Evolutionary conservation across 108 stramenopile species (phyloP).

Genomic region (Fragilariopsis cylindrus): DNA sequence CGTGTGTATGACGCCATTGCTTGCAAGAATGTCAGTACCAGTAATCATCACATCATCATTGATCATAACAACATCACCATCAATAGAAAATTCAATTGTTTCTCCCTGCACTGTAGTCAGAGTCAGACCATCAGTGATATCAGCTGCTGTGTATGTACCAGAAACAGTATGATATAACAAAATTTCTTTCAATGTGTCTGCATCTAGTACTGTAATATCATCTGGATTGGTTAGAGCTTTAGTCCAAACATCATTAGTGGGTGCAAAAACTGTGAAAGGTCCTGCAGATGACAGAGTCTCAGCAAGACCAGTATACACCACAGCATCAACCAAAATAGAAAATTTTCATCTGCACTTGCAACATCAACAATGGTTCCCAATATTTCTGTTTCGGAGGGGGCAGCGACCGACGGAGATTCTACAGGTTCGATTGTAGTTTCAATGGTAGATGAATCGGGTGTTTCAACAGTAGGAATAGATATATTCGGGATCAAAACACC

Average conservation of each 20-base stretch:
- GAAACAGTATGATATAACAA: slow-evolving; percentile 46
- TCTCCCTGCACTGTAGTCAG: slow-evolving; percentile 21
- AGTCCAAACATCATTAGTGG: slow-evolving; percentile 50
- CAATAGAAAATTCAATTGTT: slow-evolving; percentile 12
- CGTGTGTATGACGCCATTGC: slow-evolving; percentile 30
- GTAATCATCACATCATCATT: slow-evolving; percentile 29
- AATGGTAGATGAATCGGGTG: not conserved
- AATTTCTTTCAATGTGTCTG: slow-evolving; percentile 22
- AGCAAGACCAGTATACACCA: slow-evolving; percentile 21
- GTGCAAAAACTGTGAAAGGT: slow-evolving; percentile 39
- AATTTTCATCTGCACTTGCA: not conserved
- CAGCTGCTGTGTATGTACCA: slow-evolving; percentile 1
- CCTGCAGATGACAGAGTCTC: slow-evolving; percentile 33
- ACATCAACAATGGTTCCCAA: slow-evolving; percentile 7
- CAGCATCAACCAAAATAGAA: not conserved
- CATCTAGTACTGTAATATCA: slow-evolving; percentile 29
- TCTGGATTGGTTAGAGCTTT: not conserved
- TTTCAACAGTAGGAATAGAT: not conserved
- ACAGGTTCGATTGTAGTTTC: too few relatives aligned
- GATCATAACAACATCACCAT: slow-evolving; percentile 18
- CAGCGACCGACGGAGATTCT: not conserved
- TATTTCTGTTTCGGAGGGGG: not conserved
- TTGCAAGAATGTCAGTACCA: slow-evolving; percentile 13
- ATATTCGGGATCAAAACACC: slow-evolving; percentile 35
- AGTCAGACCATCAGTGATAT: slow-evolving; percentile 10